These are phyloP conservation scores for Clavariopsis aquatica DNA, from an alignment of 495 filamentous ascomycete genomes.

Conservation along the genomic window DNA sequence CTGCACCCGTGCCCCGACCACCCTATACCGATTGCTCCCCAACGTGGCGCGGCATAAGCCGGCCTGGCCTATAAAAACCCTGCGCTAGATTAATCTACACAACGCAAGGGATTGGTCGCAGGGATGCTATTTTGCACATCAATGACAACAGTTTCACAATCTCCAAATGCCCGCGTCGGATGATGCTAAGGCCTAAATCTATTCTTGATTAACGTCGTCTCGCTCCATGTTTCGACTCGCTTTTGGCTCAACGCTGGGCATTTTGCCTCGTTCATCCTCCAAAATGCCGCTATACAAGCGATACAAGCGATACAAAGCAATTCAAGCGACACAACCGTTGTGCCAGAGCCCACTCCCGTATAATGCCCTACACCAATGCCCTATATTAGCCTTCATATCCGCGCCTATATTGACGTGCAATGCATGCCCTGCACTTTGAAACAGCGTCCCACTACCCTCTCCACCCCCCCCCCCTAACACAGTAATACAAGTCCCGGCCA, in stretches of 20 bases:
- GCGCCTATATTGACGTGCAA: conserved; percentile 19
- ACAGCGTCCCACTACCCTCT: conserved; percentile 16
- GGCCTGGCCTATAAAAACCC: conserved; percentile 15
- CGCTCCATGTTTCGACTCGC: not conserved
- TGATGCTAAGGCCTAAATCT: conserved; percentile 12
- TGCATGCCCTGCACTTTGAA: conserved; percentile 16
- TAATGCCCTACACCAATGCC: conserved; percentile 14
- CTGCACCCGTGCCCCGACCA: not conserved
- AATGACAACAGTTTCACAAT: conserved; percentile 34
- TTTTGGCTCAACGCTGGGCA: not conserved
- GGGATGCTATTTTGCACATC: conserved; percentile 17
- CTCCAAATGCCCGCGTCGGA: conserved; percentile 15
- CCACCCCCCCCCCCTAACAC: no score
- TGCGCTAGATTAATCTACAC: conserved; percentile 27
- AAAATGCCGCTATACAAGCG: not conserved
- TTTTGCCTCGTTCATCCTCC: conserved; percentile 3
- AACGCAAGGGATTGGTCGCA: conserved; percentile 31
- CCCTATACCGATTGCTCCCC: conserved; percentile 5
- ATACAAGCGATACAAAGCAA: conserved; percentile 7
- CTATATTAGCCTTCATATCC: conserved; percentile 9
- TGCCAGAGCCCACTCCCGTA: conserved; percentile 17
- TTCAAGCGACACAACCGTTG: conserved; percentile 22
- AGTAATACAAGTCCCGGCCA: conserved; percentile 29
- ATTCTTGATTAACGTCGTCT: conserved; percentile 25
- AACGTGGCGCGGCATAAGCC: conserved; percentile 11